These are phyloP conservation scores for Turritis glabra DNA, from an alignment of 345 rosid species.

Conservation along the genomic window DNA sequence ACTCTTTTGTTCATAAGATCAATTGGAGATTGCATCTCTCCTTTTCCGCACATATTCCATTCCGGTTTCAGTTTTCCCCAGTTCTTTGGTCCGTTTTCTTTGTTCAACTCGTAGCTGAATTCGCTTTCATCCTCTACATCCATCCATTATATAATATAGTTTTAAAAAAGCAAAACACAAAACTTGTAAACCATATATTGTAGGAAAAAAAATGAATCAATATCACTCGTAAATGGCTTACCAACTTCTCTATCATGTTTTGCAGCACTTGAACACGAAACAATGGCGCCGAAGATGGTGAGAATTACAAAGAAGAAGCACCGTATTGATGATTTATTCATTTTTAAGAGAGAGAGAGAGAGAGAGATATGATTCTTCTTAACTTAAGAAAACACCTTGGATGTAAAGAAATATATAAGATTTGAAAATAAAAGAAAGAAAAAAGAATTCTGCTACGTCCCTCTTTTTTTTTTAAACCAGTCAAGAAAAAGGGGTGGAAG, in stretches of 20 bases:
- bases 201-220: background rate
- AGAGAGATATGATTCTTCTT: background rate
- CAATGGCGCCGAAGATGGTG: slow-evolving; percentile 1
- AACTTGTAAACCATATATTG: no score
- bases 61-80: slow-evolving; percentile 73
- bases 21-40: slow-evolving; percentile 85
- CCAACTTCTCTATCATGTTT: slow-evolving; percentile 30
- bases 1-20: slow-evolving; percentile 61
- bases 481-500: no score
- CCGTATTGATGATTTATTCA: slow-evolving; percentile 21
- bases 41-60: slow-evolving; percentile 66
- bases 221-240: slow-evolving; percentile 4
- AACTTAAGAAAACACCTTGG: background rate
- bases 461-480: background rate
- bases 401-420: background rate
- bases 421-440: background rate
- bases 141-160: background rate
- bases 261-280: slow-evolving; percentile 14
- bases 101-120: slow-evolving; percentile 47
- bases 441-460: background rate
- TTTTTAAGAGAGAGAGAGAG: slow-evolving; percentile 8
- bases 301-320: slow-evolving; percentile 18
- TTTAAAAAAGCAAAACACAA: background rate
- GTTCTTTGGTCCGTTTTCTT: slow-evolving; percentile 53
- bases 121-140: slow-evolving; percentile 65